Percentiles rank a stretch among this genome's conserved stretches.
Conservation (phyloP, 345 rosid species). For the Linum tenue region DNA sequence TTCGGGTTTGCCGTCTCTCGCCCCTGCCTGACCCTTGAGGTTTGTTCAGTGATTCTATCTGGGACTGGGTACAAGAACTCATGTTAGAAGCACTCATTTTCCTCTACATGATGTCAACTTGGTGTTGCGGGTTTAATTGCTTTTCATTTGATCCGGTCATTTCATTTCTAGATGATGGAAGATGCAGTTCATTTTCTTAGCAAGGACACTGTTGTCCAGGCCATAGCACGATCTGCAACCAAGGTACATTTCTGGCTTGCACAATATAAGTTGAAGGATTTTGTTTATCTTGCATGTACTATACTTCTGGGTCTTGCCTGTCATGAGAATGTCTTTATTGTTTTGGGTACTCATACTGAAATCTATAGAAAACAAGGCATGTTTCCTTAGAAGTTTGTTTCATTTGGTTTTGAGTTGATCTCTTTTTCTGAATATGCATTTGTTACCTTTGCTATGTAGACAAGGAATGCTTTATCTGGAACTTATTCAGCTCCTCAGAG, state of each 20-base stretch:
- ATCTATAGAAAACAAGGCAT: background rate
- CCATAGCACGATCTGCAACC: constrained; percentile 93
- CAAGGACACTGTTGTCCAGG: constrained; percentile 94
- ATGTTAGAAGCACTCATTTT: constrained; percentile 7
- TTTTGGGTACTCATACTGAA: background rate
- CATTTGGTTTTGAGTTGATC: background rate
- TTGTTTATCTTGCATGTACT: background rate
- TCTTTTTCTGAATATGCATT: background rate
- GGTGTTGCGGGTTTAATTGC: background rate
- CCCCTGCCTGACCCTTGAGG: constrained; percentile 96
- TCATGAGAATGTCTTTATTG: background rate
- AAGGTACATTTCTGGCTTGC: constrained; percentile 46
- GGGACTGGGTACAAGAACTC: background rate
- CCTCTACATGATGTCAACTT: background rate
- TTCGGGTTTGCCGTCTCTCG: constrained; percentile 99
- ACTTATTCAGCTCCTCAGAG: constrained; percentile 99
- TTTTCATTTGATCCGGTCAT: background rate
- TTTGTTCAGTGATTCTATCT: constrained; percentile 21
- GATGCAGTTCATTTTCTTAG: constrained; percentile 95
- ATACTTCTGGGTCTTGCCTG: background rate
- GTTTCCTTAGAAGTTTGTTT: too few species aligned
- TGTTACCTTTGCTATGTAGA: constrained; percentile 36
- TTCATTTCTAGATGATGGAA: constrained; percentile 80
- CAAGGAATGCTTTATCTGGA: constrained; percentile 97
- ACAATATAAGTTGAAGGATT: background rate